Evolutionary conservation across 495 filamentous ascomycete species (phyloP).

Genomic region (Lasiosphaeria hispida): DNA sequence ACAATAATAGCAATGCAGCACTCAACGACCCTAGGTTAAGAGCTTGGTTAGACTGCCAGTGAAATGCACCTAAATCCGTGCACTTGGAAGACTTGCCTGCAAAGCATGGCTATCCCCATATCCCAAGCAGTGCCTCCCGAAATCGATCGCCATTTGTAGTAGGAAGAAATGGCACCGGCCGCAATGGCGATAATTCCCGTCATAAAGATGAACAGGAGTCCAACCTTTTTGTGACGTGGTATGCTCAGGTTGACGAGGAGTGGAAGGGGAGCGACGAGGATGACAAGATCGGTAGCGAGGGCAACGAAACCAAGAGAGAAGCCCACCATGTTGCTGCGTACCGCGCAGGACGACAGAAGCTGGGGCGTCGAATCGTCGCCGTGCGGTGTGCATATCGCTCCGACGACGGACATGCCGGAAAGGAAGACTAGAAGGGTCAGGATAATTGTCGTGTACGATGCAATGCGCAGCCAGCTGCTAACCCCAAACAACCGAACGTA

Average conservation of each 20-base stretch:
- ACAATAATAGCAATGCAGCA: neutral
- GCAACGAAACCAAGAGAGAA: neutral
- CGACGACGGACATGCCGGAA: neutral
- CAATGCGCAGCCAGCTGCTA: neutral
- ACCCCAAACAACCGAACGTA: neutral
- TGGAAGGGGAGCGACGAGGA: neutral
- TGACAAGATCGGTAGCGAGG: neutral
- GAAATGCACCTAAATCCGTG: neutral
- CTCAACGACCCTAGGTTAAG: neutral
- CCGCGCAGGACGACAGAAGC: neutral
- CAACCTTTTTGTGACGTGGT: neutral
- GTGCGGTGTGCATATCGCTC: neutral
- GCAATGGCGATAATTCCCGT: neutral
- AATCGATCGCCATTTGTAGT: neutral
- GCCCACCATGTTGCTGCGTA: neutral
- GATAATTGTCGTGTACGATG: neutral
- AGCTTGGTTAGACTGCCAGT: neutral
- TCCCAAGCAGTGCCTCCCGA: neutral
- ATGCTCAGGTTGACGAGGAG: neutral
- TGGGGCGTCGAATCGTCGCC: too few relatives aligned
- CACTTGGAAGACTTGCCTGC: neutral
- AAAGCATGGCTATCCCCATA: neutral
- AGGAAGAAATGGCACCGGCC: neutral
- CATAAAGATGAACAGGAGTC: neutral
- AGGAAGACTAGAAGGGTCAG: neutral